Evolutionary conservation across 1,284 basidiomycete genomes (phyloP).

Genomic region (Pulchroboletus neoregius): DNA sequence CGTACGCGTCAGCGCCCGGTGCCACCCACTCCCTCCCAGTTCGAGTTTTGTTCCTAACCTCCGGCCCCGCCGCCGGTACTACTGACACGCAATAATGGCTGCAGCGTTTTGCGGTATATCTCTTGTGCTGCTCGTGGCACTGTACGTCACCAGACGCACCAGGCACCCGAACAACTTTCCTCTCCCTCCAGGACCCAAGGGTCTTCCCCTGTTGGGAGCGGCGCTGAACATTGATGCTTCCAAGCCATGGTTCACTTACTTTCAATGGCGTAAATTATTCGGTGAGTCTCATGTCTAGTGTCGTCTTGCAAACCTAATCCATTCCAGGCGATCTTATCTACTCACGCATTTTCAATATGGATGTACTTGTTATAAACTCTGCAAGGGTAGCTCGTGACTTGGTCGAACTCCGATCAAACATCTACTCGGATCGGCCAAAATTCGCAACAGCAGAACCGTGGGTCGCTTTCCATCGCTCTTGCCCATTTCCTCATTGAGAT

Average conservation of each 20-base stretch:
- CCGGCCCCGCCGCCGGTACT: background rate
- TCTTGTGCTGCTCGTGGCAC: constrained; percentile 13
- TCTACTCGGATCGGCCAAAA: constrained; percentile 28
- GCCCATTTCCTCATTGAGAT: background rate
- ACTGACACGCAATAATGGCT: constrained; percentile 5
- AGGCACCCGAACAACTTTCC: background rate
- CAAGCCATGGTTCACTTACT: constrained; percentile 28
- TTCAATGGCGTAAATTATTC: constrained; percentile 24
- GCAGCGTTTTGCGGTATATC: constrained; percentile 1
- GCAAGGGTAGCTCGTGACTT: constrained; percentile 24
- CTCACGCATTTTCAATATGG: constrained; percentile 23
- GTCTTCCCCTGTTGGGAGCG: constrained; percentile 25
- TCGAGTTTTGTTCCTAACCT: background rate
- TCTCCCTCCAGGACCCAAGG: constrained; percentile 27
- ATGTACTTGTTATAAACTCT: constrained; percentile 25
- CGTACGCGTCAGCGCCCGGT: too few species aligned
- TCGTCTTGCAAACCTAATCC: background rate
- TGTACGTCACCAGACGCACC: constrained; percentile 15
- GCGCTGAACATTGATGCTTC: constrained; percentile 21
- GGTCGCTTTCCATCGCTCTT: background rate
- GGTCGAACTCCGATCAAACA: constrained; percentile 24
- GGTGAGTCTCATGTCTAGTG: constrained; percentile 11
- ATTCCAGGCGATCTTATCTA: constrained; percentile 23
- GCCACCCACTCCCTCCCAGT: too few species aligned
- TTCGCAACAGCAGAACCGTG: constrained; percentile 24